Percentiles rank a stretch among this genome's conserved stretches.
Evolutionary conservation across 176 grass and related monocot species (phyloP).

Genomic region (Hsuehochloa calcarea): DNA sequence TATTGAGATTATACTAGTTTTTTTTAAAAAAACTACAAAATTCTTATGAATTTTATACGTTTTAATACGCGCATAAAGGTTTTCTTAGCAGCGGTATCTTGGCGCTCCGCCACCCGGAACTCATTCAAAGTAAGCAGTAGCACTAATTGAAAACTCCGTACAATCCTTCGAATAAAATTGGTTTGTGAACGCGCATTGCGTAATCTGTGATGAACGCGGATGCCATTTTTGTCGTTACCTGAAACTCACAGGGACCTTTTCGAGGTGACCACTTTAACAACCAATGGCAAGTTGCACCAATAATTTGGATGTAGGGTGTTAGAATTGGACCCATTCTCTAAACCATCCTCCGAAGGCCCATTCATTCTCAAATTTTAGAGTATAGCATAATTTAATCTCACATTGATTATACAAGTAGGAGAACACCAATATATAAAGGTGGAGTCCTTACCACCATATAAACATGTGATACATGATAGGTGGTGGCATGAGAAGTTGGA

Average conservation of each 20-base stretch:
- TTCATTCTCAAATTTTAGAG: no score
- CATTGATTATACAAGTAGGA: no score
- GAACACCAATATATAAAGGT: no score
- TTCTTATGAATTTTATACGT: background rate
- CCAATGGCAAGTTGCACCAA: background rate
- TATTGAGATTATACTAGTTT: background rate
- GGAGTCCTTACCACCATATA: no score
- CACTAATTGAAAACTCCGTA: background rate
- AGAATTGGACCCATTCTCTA: no score
- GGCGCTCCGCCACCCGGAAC: background rate
- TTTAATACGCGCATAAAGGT: no score
- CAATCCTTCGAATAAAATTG: background rate
- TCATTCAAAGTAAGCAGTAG: background rate
- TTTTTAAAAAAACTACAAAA: background rate
- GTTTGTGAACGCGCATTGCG: background rate
- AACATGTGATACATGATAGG: no score
- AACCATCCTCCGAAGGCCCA: no score
- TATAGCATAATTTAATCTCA: no score
- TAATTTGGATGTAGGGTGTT: background rate
- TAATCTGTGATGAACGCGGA: background rate
- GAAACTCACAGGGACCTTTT: background rate
- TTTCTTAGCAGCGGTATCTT: background rate
- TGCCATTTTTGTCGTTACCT: background rate
- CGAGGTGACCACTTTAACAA: background rate
- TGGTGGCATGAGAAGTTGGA: no score